phyloP scores from a whole-genome alignment of 768 basidiomycete species.

The Exidia glandulosa region DNA sequence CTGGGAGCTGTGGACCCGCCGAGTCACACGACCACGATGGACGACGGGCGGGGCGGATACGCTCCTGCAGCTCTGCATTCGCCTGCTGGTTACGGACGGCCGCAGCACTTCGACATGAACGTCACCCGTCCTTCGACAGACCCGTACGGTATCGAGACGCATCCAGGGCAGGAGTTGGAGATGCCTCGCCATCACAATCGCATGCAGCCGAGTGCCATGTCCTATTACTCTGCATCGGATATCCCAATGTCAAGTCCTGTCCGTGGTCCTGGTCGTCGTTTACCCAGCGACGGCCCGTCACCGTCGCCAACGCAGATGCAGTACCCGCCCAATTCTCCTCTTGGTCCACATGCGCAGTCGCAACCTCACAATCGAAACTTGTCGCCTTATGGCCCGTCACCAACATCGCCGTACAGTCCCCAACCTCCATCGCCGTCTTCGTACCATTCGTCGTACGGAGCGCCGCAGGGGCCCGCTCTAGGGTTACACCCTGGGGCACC shows the following conservation, averaged over 20 bases:
- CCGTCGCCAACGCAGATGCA: background rate
- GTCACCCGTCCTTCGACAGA: background rate
- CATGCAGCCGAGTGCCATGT: conserved; percentile 14
- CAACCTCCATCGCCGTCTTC: background rate
- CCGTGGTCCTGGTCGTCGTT: background rate
- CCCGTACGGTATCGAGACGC: background rate
- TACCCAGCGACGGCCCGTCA: background rate
- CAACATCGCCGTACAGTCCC: background rate
- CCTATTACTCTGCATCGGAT: conserved; percentile 50
- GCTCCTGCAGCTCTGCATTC: background rate
- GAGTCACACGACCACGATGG: background rate
- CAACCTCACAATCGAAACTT: no score
- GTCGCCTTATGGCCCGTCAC: background rate
- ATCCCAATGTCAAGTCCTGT: conserved; percentile 20
- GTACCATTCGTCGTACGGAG: background rate
- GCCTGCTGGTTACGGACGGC: background rate
- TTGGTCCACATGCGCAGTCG: background rate
- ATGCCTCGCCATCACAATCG: background rate
- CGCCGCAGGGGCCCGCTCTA: background rate
- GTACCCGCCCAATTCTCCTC: no score
- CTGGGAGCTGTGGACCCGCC: background rate
- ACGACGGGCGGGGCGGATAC: background rate
- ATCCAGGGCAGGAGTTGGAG: background rate
- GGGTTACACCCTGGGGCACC: background rate
- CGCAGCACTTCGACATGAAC: background rate